Evolutionary conservation across 2,329 filamentous ascomycete species (phyloP).

Genomic region (Leptoxyphium fumago): DNA sequence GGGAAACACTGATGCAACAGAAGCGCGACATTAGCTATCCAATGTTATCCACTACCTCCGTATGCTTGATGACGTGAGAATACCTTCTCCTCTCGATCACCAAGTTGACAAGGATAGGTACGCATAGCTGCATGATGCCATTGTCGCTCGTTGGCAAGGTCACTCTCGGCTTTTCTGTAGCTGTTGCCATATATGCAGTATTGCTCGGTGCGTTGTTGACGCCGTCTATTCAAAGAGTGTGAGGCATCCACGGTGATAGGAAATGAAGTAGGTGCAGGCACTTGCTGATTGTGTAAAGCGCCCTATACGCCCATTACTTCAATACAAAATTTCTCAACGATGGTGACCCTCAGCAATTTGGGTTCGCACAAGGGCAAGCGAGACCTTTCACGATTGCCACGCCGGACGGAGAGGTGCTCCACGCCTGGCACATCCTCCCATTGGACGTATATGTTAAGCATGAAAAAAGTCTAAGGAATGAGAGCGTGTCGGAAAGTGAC

Average conservation of each 20-base stretch:
- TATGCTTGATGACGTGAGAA: too few species aligned
- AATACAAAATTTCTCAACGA: slow-evolving; percentile 59
- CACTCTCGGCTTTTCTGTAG: slow-evolving; percentile 5
- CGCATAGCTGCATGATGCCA: background rate
- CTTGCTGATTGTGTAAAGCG: slow-evolving; percentile 33
- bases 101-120: too few species aligned
- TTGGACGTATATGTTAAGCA: slow-evolving; percentile 60
- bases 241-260: slow-evolving; percentile 22
- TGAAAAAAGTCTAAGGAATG: slow-evolving; percentile 41
- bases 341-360: slow-evolving; percentile 65
- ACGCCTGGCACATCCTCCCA: slow-evolving; percentile 84
- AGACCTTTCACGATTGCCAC: slow-evolving; percentile 69
- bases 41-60: too few species aligned
- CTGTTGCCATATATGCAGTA: slow-evolving; percentile 13
- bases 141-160: background rate
- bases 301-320: slow-evolving; percentile 70
- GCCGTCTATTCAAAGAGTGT: slow-evolving; percentile 69
- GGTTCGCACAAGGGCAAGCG: slow-evolving; percentile 78
- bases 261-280: background rate
- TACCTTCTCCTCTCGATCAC: too few species aligned
- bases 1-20: too few species aligned
- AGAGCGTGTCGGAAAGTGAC: slow-evolving; percentile 30
- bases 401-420: slow-evolving; percentile 60
- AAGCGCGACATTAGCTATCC: too few species aligned
- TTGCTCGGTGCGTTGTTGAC: slow-evolving; percentile 31